Conservation (phyloP, 169 alveolate genomes). For the Perkinsus olseni region DNA sequence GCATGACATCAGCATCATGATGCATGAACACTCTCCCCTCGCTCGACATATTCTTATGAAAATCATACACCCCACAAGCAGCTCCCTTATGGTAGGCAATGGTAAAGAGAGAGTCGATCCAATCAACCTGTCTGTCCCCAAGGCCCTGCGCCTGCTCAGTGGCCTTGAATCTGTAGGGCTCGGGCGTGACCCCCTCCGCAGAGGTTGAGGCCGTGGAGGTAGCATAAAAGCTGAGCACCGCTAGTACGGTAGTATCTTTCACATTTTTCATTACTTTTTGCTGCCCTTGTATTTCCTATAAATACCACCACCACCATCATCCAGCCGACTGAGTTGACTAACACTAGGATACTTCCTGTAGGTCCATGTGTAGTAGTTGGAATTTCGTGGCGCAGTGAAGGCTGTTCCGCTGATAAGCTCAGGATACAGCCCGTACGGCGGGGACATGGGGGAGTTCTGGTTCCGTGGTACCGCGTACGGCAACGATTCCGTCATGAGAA, state of each 20-base stretch:
- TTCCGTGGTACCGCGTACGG: conserved; percentile 50
- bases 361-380: conserved; percentile 50
- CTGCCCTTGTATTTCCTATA: not conserved
- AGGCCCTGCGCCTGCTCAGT: not conserved
- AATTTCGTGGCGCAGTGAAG: conserved; percentile 50
- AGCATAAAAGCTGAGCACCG: not conserved
- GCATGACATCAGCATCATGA: conserved; percentile 63
- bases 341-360: conserved; percentile 56
- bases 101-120: not conserved
- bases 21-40: conserved; percentile 40
- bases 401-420: conserved; percentile 65
- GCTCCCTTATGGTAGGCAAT: not conserved
- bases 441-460: conserved; percentile 40
- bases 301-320: not conserved
- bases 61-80: not conserved
- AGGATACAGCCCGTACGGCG: conserved; percentile 50
- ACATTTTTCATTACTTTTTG: not conserved
- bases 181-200: conserved; percentile 27
- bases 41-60: not conserved
- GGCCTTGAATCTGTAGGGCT: conserved; percentile 49
- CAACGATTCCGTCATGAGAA: conserved; percentile 44
- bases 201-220: no score
- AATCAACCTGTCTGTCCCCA: not conserved
- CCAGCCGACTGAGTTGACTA: not conserved
- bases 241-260: not conserved